Percentiles rank a stretch among this genome's conserved stretches.
These are phyloP conservation scores for Globisporangium orthogonon DNA, from an alignment of 352 stramenopile genomes.

Conservation along the genomic window DNA sequence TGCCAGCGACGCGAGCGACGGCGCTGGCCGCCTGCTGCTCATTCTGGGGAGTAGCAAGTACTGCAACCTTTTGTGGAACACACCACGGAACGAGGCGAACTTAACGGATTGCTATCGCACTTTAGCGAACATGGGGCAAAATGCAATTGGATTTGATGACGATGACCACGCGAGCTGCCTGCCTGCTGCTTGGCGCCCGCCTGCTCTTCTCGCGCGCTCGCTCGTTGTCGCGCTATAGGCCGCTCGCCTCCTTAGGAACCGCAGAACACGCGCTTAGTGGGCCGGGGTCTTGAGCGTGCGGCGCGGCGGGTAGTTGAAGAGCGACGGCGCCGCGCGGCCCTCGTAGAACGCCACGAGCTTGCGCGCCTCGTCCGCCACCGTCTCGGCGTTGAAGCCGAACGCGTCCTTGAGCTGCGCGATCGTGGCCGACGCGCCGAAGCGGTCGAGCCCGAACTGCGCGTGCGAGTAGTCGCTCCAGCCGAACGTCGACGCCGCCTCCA, in stretches of 20 bases:
- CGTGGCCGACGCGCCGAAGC: conserved; percentile 86
- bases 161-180: not conserved
- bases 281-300: conserved; percentile 53
- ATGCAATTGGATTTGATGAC: not conserved
- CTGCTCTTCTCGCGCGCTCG: not conserved
- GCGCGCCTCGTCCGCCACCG: conserved; percentile 89
- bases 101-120: no score
- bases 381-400: conserved; percentile 96
- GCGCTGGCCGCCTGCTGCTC: not conserved
- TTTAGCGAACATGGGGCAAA: not conserved
- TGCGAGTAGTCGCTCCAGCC: conserved; percentile 97
- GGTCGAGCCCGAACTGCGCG: conserved; percentile 87
- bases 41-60: not conserved
- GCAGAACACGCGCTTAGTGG: conserved; percentile 32
- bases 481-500: conserved; percentile 93
- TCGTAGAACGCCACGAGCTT: conserved; percentile 93
- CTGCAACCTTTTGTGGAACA: conserved; percentile 1
- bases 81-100: not conserved
- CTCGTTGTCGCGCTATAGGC: not conserved
- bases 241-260: not conserved
- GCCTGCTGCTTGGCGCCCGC: not conserved
- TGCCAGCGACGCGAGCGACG: not conserved
- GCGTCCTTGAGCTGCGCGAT: conserved; percentile 88
- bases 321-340: conserved; percentile 47
- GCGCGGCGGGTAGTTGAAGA: conserved; percentile 66